Conservation (phyloP, 2,329 filamentous ascomycete species). For the Tolypocladium guangdongense region DNA sequence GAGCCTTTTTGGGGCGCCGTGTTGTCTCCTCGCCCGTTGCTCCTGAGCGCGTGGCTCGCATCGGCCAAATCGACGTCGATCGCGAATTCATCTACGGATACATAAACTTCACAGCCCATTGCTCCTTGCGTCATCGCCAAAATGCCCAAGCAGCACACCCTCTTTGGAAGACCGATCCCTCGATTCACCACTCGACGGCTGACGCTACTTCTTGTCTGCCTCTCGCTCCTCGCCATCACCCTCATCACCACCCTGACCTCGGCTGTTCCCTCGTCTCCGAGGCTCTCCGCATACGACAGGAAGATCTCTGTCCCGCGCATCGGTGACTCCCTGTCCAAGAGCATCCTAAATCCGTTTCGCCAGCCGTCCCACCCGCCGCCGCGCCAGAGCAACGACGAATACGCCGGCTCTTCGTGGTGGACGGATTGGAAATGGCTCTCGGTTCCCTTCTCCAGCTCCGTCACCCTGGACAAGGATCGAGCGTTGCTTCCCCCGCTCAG, state of each 20-base stretch:
- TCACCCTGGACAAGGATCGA: slow-evolving; percentile 71
- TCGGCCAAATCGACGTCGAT: background rate
- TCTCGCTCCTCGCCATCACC: slow-evolving; percentile 43
- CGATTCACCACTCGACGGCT: slow-evolving; percentile 42
- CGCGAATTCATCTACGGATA: background rate
- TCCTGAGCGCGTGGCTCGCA: background rate
- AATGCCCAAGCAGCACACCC: slow-evolving; percentile 18
- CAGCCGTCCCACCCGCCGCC: slow-evolving; percentile 60
- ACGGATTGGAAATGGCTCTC: slow-evolving; percentile 83
- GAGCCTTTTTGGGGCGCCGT: background rate
- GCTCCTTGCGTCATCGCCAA: background rate
- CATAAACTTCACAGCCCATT: background rate
- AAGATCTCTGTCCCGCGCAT: slow-evolving; percentile 37
- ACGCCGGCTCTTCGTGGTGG: slow-evolving; percentile 73
- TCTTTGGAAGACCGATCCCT: slow-evolving; percentile 38
- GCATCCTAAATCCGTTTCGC: slow-evolving; percentile 54
- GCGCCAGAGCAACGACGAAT: slow-evolving; percentile 66
- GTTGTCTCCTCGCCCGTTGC: background rate
- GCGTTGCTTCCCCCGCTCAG: slow-evolving; percentile 70
- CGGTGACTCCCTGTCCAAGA: slow-evolving; percentile 31
- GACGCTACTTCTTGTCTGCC: slow-evolving; percentile 36
- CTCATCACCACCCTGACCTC: slow-evolving; percentile 42
- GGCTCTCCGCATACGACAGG: slow-evolving; percentile 37
- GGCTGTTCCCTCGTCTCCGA: slow-evolving; percentile 35
- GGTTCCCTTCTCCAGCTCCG: slow-evolving; percentile 68